Evolutionary conservation across 129 eudicot species (phyloP).

Genomic region (Solidago caesia): DNA sequence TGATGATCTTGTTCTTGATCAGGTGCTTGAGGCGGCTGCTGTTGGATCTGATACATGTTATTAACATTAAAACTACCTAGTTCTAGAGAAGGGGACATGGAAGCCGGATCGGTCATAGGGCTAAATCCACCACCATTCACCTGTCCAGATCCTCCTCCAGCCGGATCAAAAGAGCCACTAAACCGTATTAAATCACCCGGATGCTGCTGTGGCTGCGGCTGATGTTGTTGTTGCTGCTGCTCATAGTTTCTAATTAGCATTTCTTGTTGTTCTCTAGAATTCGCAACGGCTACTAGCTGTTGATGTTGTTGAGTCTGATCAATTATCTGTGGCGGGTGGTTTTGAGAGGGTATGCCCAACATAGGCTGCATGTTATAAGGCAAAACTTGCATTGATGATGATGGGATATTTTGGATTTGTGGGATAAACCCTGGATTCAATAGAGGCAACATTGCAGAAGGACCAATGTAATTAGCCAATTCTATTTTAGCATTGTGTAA

Average conservation of each 20-base stretch:
- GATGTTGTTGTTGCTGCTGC: slow-evolving; percentile 15
- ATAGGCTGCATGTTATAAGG: slow-evolving; percentile 47
- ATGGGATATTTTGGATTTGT: slow-evolving; percentile 28
- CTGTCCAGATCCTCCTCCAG: slow-evolving; percentile 20
- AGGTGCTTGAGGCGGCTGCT: slow-evolving; percentile 20
- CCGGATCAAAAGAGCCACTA: slow-evolving; percentile 29
- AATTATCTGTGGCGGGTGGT: slow-evolving; percentile 26
- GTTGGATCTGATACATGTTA: slow-evolving; percentile 39
- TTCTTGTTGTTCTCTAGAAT: slow-evolving; percentile 35
- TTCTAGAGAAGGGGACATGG: slow-evolving; percentile 40
- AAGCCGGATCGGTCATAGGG: slow-evolving; percentile 20
- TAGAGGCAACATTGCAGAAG: slow-evolving; percentile 47
- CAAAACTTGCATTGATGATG: slow-evolving; percentile 27
- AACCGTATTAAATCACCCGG: slow-evolving; percentile 13
- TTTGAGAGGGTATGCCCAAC: slow-evolving; percentile 32
- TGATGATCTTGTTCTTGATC: slow-evolving; percentile 20
- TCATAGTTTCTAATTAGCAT: slow-evolving; percentile 26
- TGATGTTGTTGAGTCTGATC: slow-evolving; percentile 34
- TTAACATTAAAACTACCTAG: slow-evolving; percentile 36
- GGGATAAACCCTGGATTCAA: slow-evolving; percentile 43
- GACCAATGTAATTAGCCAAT: slow-evolving; percentile 49
- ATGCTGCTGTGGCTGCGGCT: background rate
- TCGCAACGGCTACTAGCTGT: slow-evolving; percentile 40
- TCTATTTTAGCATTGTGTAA: slow-evolving; percentile 44
- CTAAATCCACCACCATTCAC: slow-evolving; percentile 22